Percentiles rank a stretch among this genome's conserved stretches.
Evolutionary conservation across 75 land plant genomes (phyloP).

Genomic region (Adiantum capillusveneris): DNA sequence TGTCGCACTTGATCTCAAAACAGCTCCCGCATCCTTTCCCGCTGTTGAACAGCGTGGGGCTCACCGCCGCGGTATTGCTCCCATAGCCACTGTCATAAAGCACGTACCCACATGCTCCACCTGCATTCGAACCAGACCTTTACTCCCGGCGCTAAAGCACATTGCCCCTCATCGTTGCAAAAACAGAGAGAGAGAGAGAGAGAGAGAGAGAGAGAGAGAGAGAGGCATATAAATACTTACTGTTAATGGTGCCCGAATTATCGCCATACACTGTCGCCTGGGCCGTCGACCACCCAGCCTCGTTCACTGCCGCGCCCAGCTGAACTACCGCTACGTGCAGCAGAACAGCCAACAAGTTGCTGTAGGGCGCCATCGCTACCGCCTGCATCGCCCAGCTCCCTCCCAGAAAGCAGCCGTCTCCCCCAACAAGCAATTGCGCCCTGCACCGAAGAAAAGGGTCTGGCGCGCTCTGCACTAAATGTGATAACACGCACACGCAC

Average conservation of each 20-base stretch:
- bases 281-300: neutral
- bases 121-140: neutral
- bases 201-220: neutral
- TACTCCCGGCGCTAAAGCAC: neutral
- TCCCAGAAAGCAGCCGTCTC: neutral
- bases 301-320: too few relatives aligned
- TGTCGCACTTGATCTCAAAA: constrained; percentile 22
- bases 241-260: neutral
- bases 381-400: neutral
- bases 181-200: neutral
- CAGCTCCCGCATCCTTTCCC: constrained; percentile 40
- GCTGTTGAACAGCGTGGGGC: constrained; percentile 19
- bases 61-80: constrained; percentile 27
- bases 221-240: neutral
- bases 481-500: too few relatives aligned
- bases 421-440: too few relatives aligned
- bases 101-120: constrained; percentile 46
- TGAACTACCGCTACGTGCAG: too few relatives aligned
- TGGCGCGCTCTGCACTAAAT: too few relatives aligned
- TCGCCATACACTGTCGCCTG: constrained; percentile 4
- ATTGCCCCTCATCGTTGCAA: neutral
- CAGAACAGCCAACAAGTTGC: too few relatives aligned
- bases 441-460: too few relatives aligned
- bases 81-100: constrained; percentile 29
- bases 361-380: too few relatives aligned